phyloP scores from a whole-genome alignment of 2,329 filamentous ascomycete species.

The Alternaria arbusti region DNA sequence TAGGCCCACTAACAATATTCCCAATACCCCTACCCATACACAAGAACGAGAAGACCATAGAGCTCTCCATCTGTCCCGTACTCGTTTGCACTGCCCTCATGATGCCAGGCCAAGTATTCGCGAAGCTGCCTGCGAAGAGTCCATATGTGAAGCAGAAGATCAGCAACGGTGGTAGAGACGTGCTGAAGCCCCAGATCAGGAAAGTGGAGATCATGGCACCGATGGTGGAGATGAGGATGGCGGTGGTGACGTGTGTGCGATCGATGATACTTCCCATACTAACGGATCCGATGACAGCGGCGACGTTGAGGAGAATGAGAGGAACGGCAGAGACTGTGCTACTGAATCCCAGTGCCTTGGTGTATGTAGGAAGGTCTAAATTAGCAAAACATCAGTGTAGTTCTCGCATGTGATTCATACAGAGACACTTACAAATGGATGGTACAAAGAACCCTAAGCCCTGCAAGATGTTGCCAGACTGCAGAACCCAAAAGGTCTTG shows the following conservation, averaged over 20 bases:
- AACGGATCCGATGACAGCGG: slow-evolving; percentile 46
- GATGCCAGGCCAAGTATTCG: slow-evolving; percentile 35
- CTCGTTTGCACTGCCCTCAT: slow-evolving; percentile 28
- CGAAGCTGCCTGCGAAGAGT: slow-evolving; percentile 39
- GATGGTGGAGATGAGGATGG: slow-evolving; percentile 51
- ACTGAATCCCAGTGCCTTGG: slow-evolving; percentile 32
- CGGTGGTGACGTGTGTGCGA: slow-evolving; percentile 49
- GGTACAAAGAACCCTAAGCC: slow-evolving; percentile 51
- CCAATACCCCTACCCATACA: slow-evolving; percentile 58
- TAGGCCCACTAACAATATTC: slow-evolving; percentile 57
- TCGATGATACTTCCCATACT: slow-evolving; percentile 51
- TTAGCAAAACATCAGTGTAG: not conserved
- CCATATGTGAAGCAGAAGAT: slow-evolving; percentile 46
- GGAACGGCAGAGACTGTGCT: slow-evolving; percentile 37
- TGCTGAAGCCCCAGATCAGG: slow-evolving; percentile 56
- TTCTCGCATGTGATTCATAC: not conserved
- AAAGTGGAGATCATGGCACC: slow-evolving; percentile 53
- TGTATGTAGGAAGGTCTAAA: slow-evolving; percentile 41
- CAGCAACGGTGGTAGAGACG: slow-evolving; percentile 43
- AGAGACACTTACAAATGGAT: slow-evolving; percentile 35
- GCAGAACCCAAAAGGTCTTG: slow-evolving; percentile 42
- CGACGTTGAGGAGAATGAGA: slow-evolving; percentile 46
- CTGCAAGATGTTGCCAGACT: slow-evolving; percentile 46
- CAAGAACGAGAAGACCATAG: slow-evolving; percentile 56
- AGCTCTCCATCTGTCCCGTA: slow-evolving; percentile 33